Conservation (phyloP, 1,284 basidiomycete species). For the Entoloma clypeatum region DNA sequence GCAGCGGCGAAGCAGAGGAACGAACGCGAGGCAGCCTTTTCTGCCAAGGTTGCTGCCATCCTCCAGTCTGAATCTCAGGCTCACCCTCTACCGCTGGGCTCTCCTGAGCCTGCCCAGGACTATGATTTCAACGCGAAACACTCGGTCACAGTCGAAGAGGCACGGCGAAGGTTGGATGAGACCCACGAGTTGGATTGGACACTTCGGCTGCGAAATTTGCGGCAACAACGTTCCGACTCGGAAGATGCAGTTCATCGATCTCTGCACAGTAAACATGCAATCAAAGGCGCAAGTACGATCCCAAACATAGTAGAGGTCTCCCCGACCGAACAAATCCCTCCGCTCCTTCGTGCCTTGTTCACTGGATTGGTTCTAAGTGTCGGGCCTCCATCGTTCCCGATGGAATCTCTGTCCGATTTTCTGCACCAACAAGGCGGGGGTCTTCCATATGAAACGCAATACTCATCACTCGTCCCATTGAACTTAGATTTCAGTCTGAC, state of each 20-base stretch:
- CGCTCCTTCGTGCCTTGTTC: conserved; percentile 60
- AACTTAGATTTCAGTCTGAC: conserved; percentile 72
- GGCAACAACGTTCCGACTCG: conserved; percentile 31
- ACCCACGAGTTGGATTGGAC: conserved; percentile 84
- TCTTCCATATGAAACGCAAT: conserved; percentile 69
- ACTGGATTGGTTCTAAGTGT: conserved; percentile 59
- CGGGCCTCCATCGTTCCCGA: conserved; percentile 61
- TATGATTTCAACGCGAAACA: conserved; percentile 62
- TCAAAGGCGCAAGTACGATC: conserved; percentile 23
- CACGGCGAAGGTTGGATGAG: conserved; percentile 67
- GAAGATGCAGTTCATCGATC: conserved; percentile 32
- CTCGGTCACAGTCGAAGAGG: conserved; percentile 69
- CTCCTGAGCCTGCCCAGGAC: conserved; percentile 30
- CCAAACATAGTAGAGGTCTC: conserved; percentile 38
- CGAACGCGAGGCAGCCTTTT: conserved; percentile 80
- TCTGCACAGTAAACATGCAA: conserved; percentile 25
- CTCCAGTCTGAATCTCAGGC: conserved; percentile 36
- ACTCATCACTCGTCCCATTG: conserved; percentile 82
- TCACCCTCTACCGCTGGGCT: conserved; percentile 23
- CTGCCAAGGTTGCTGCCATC: conserved; percentile 71
- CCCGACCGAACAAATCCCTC: conserved; percentile 26
- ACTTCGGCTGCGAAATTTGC: conserved; percentile 43
- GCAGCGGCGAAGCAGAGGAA: conserved; percentile 74
- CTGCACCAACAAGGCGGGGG: conserved; percentile 68
- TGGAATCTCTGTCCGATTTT: conserved; percentile 61